These are phyloP conservation scores for Salix koriyanagi DNA, from an alignment of 345 rosid species.

Conservation along the genomic window DNA sequence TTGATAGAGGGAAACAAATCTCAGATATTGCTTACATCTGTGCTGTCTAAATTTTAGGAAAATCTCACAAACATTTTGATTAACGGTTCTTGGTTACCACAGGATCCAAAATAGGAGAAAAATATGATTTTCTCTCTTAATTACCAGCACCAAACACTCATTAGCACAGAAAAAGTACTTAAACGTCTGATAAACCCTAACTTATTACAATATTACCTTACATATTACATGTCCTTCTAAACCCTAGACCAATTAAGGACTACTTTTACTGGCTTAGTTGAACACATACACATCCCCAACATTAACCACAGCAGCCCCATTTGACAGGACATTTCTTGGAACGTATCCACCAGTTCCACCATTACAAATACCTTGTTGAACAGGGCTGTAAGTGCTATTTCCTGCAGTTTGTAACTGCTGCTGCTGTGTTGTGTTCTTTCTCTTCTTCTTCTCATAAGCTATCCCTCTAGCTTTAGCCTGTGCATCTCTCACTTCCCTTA, in stretches of 20 bases:
- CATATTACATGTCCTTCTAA: background rate
- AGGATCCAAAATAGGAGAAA: background rate
- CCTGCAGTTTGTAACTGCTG: background rate
- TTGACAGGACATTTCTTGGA: background rate
- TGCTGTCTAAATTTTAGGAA: background rate
- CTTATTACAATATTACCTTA: background rate
- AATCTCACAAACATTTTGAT: background rate
- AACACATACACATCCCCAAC: slow-evolving; percentile 5
- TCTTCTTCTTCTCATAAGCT: slow-evolving; percentile 86
- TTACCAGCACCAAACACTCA: background rate
- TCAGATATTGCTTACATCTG: background rate
- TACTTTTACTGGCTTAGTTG: background rate
- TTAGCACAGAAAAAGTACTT: background rate
- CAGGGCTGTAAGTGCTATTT: background rate
- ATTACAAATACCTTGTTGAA: background rate
- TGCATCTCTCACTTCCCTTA: slow-evolving; percentile 80
- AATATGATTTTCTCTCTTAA: background rate
- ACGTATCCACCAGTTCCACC: background rate
- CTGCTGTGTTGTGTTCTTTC: slow-evolving; percentile 57
- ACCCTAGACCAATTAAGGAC: background rate
- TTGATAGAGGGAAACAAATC: too few species aligned
- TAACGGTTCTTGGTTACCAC: background rate
- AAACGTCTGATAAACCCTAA: background rate
- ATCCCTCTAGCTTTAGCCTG: slow-evolving; percentile 91
- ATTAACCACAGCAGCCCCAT: background rate